Percentiles rank a stretch among this genome's conserved stretches.
These are phyloP conservation scores for Xeromyces bisporus DNA, from an alignment of 495 filamentous ascomycete genomes.

Conservation along the genomic window DNA sequence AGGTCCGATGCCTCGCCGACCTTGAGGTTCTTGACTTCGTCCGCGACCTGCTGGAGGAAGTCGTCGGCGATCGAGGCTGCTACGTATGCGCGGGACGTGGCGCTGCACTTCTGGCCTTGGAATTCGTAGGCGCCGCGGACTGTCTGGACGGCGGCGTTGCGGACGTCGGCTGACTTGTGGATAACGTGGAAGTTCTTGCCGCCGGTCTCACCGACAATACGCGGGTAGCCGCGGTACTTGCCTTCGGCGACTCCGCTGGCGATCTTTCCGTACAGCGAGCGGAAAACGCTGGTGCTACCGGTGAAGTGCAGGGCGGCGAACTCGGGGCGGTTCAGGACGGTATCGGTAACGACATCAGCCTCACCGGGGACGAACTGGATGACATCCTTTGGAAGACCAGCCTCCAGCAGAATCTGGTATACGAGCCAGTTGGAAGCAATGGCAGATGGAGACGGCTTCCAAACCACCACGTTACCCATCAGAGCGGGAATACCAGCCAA, in stretches of 20 bases:
- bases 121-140: conserved; percentile 75
- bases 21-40: conserved; percentile 47
- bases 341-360: conserved; percentile 57
- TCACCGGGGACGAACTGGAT: conserved; percentile 76
- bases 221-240: conserved; percentile 59
- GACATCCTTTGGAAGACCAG: conserved; percentile 60
- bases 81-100: conserved; percentile 61
- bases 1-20: conserved; percentile 54
- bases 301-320: conserved; percentile 73
- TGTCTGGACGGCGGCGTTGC: conserved; percentile 61
- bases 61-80: conserved; percentile 50
- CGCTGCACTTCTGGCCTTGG: conserved; percentile 78
- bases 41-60: conserved; percentile 43
- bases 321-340: conserved; percentile 48
- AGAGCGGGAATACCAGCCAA: conserved; percentile 58
- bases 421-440: conserved; percentile 64
- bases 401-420: conserved; percentile 69
- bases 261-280: conserved; percentile 60
- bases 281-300: conserved; percentile 70
- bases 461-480: conserved; percentile 73
- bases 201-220: conserved; percentile 73
- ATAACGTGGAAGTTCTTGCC: conserved; percentile 83
- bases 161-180: conserved; percentile 54
- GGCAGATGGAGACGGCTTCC: conserved; percentile 70
- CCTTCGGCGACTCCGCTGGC: conserved; percentile 52